These are phyloP conservation scores for Celoporthe dispersa DNA, from an alignment of 2,329 filamentous ascomycete genomes.

Conservation along the genomic window DNA sequence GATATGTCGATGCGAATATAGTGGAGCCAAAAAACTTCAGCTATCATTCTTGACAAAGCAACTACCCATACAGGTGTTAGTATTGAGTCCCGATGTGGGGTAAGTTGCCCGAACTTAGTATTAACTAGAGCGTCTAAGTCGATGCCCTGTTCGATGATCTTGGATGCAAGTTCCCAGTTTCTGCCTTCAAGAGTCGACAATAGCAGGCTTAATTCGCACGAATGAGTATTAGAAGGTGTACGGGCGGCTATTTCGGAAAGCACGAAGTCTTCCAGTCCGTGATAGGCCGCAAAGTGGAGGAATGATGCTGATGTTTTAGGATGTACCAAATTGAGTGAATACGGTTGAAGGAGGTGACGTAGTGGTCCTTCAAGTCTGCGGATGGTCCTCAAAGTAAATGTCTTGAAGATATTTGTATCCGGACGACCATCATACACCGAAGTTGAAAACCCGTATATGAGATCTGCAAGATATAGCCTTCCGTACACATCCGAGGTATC, in stretches of 20 bases:
- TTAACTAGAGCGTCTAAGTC: neutral
- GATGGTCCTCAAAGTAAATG: neutral
- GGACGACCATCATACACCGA: no score
- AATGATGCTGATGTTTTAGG: neutral
- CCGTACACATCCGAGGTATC: constrained; percentile 4
- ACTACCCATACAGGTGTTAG: neutral
- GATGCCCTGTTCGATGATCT: neutral
- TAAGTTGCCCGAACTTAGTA: neutral
- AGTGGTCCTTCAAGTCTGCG: neutral
- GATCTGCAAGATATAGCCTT: neutral
- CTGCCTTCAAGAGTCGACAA: fast-evolving
- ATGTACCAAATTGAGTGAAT: no score
- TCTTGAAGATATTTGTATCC: neutral
- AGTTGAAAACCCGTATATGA: neutral
- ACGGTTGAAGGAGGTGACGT: neutral
- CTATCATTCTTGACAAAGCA: neutral
- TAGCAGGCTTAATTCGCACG: neutral
- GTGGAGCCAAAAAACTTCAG: no score
- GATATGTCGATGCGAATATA: no score
- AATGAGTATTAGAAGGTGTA: neutral
- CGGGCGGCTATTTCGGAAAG: neutral
- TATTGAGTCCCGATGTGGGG: neutral
- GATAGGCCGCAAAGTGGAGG: neutral
- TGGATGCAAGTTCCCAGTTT: neutral
- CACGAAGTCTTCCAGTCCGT: neutral